Evolutionary conservation across 768 basidiomycete species (phyloP).

Genomic region (Russula vinacea): DNA sequence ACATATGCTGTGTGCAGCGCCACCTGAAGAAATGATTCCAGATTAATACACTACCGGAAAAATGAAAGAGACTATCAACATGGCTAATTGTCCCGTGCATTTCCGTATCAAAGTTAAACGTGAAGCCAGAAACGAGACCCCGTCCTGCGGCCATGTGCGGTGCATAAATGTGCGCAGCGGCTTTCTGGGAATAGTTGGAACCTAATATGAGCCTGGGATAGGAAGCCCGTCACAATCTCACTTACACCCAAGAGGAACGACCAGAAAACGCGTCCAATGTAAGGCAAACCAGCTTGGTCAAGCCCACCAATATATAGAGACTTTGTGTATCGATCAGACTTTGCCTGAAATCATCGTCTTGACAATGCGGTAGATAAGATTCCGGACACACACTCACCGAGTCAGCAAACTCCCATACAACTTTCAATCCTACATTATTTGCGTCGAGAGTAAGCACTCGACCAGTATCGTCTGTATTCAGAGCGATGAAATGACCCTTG

Average conservation of each 20-base stretch:
- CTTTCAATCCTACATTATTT: slow-evolving; percentile 41
- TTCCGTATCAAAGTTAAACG: slow-evolving; percentile 62
- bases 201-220: slow-evolving; percentile 7
- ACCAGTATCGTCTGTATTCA: slow-evolving; percentile 53
- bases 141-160: slow-evolving; percentile 46
- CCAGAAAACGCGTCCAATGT: slow-evolving; percentile 67
- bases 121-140: slow-evolving; percentile 49
- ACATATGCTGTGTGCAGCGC: slow-evolving; percentile 52
- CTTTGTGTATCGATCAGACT: slow-evolving; percentile 42
- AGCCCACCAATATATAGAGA: slow-evolving; percentile 59
- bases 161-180: slow-evolving; percentile 52
- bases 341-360: slow-evolving; percentile 37
- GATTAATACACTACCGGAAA: slow-evolving; percentile 7
- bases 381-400: slow-evolving; percentile 42
- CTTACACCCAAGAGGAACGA: slow-evolving; percentile 53
- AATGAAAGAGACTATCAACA: slow-evolving; percentile 41
- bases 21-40: slow-evolving; percentile 38
- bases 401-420: slow-evolving; percentile 54
- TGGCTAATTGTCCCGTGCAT: slow-evolving; percentile 66
- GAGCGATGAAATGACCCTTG: slow-evolving; percentile 59
- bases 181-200: slow-evolving; percentile 43
- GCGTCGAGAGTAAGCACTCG: slow-evolving; percentile 52
- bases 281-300: slow-evolving; percentile 48
- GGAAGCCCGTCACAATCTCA: slow-evolving; percentile 17
- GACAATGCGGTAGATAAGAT: neutral